Base-by-base conservation (phyloP, 768 basidiomycete genomes). In the Rhodocollybia butyracea region DNA sequence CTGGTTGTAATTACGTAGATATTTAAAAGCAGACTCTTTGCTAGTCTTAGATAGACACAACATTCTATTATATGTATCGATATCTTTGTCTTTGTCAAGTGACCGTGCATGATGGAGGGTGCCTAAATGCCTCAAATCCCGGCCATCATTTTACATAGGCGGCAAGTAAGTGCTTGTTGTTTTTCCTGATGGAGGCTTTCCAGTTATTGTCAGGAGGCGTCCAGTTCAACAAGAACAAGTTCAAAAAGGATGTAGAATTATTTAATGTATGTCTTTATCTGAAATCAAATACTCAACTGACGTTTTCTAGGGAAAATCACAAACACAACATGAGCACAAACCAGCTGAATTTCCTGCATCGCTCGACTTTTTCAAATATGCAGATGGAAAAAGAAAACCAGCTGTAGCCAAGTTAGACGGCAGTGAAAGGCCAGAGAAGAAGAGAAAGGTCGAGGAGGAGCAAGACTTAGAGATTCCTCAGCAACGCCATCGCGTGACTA, bases 281-380 rank as follows among this genome's bases (percentile, higher is more conserved):
- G 10, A 32, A 13, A 12, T n/a, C 32, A 51, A 51, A 59, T 55
- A 39, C 31, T 21, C 32, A 54, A 24, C 55, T 46, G 27, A 54
- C 57, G 55, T 43, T 29, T 22, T 46, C 29, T 57, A 43, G 30
- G 45, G 41, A 39, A 39, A 39, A 65, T 46, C 42, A 65, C 60
- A 64, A 43, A 36, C 60, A n/a, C 63, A 62, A 43, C 36, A 60
- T 48, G 51, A 57, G 42, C 54, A 55, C 63, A 51, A 55, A 32
- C 60, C 57, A 62, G 58, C 71, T 8, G 81, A 80, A 55, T 78
- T 94, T 42, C 94, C 89, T 1, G 61, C 75, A 2, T 91, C 89
- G 63, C 79, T 98, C 6, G 93, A 98, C 68, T 95, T 96, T 70
- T 98, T 98, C 74, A 93, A 88, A 63, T 93, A 92, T 58, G 85